These are phyloP conservation scores for Fusarium avenaceum DNA, from an alignment of 2,329 filamentous ascomycete genomes.

Conservation along the genomic window DNA sequence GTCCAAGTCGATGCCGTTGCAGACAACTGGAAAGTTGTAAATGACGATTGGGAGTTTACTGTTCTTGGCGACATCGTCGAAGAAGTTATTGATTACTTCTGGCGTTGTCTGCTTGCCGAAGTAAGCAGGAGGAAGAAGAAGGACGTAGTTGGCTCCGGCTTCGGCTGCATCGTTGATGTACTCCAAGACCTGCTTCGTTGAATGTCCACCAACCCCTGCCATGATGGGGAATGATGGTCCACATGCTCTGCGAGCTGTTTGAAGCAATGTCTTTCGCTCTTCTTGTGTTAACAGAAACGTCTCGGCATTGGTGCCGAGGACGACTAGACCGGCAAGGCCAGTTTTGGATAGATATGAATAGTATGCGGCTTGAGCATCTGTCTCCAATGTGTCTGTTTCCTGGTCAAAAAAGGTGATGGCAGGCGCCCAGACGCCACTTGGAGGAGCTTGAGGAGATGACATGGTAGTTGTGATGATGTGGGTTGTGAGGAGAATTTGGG, in stretches of 20 bases:
- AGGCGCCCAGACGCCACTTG: slow-evolving; percentile 64
- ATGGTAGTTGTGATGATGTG: slow-evolving; percentile 12
- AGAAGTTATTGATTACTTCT: slow-evolving; percentile 72
- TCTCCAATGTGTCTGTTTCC: slow-evolving; percentile 62
- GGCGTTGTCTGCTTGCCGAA: slow-evolving; percentile 73
- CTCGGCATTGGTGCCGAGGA: slow-evolving; percentile 69
- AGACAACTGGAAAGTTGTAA: slow-evolving; percentile 78
- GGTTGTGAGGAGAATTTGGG: neutral
- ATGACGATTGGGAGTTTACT: slow-evolving; percentile 70
- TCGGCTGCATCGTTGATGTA: slow-evolving; percentile 70
- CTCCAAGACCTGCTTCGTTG: slow-evolving; percentile 73
- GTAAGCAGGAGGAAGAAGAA: slow-evolving; percentile 74
- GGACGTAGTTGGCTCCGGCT: slow-evolving; percentile 71
- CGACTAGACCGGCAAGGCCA: slow-evolving; percentile 65
- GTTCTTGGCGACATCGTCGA: slow-evolving; percentile 65
- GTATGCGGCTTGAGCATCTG: slow-evolving; percentile 63
- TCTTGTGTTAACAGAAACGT: slow-evolving; percentile 69
- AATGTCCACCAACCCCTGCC: slow-evolving; percentile 75
- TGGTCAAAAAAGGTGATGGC: slow-evolving; percentile 68
- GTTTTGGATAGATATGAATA: slow-evolving; percentile 64
- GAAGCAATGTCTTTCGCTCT: slow-evolving; percentile 69
- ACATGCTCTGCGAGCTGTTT: slow-evolving; percentile 76
- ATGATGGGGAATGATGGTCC: slow-evolving; percentile 90
- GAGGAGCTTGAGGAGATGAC: slow-evolving; percentile 38
- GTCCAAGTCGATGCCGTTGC: slow-evolving; percentile 76